Conservation (phyloP, 495 filamentous ascomycete genomes). For the Penicillium herquei region DNA sequence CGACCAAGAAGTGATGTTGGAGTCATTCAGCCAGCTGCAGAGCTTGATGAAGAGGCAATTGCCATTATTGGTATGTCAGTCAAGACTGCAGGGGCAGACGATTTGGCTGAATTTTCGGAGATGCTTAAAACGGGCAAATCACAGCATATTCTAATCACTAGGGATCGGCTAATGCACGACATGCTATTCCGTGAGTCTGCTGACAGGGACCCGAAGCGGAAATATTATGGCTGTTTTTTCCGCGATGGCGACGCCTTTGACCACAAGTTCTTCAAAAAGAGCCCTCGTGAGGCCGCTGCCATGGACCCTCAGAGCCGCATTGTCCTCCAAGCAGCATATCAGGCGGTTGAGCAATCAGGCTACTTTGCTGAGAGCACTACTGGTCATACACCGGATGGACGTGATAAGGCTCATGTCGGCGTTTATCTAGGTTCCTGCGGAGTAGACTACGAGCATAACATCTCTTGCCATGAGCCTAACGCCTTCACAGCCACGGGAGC, state of each 20-base stretch:
- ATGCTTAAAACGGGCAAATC: slow-evolving; percentile 40
- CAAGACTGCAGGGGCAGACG: slow-evolving; percentile 47
- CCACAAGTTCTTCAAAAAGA: slow-evolving; percentile 52
- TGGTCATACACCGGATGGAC: neutral
- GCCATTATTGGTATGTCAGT: slow-evolving; percentile 54
- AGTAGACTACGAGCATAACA: slow-evolving; percentile 41
- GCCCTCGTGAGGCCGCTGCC: slow-evolving; percentile 41
- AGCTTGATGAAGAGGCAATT: slow-evolving; percentile 35
- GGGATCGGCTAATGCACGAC: slow-evolving; percentile 35
- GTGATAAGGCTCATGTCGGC: slow-evolving; percentile 28
- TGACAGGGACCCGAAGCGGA: slow-evolving; percentile 11
- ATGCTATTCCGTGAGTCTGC: slow-evolving; percentile 33
- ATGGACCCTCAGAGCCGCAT: slow-evolving; percentile 56
- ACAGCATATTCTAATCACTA: slow-evolving; percentile 38
- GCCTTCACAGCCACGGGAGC: slow-evolving; percentile 40
- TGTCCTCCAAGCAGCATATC: slow-evolving; percentile 48
- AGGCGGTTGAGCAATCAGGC: slow-evolving; percentile 47
- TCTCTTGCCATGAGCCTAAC: slow-evolving; percentile 29
- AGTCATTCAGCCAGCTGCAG: slow-evolving; percentile 17
- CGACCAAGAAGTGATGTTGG: too few relatives aligned
- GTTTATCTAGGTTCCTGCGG: slow-evolving; percentile 33
- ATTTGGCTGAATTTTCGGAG: slow-evolving; percentile 45
- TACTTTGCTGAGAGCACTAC: slow-evolving; percentile 23
- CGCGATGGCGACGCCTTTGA: slow-evolving; percentile 48
- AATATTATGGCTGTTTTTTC: slow-evolving; percentile 51